These are phyloP conservation scores for Urochloa ruziziensis DNA, from an alignment of 176 grass and related monocot species.

Conservation along the genomic window DNA sequence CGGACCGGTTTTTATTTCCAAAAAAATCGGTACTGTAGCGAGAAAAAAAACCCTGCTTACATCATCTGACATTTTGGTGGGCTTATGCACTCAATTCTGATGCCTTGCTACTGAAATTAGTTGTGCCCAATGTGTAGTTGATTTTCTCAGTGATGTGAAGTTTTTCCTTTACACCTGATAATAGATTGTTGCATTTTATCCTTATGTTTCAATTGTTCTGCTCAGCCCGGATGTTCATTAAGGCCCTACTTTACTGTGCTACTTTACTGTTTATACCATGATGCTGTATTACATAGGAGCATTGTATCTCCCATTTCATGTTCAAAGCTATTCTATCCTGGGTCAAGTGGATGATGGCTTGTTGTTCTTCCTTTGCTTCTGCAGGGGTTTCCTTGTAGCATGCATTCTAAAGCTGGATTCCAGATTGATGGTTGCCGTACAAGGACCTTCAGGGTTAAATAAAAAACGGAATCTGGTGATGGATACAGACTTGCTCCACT, in stretches of 20 bases:
- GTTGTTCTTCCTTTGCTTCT: too few relatives aligned
- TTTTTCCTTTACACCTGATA: background rate
- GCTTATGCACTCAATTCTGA: background rate
- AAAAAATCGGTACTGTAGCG: too few relatives aligned
- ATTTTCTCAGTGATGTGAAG: background rate
- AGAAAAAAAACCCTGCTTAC: too few relatives aligned
- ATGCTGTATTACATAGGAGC: background rate
- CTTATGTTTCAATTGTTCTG: background rate
- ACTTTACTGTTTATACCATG: background rate
- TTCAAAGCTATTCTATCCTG: background rate
- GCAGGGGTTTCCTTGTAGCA: constrained; percentile 44
- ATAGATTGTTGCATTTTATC: background rate
- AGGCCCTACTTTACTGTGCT: background rate
- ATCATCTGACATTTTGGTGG: too few relatives aligned
- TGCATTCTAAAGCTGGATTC: constrained; percentile 39
- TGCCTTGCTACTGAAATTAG: background rate
- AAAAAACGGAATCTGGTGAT: constrained; percentile 54
- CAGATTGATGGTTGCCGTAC: constrained; percentile 26
- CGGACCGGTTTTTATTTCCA: too few relatives aligned
- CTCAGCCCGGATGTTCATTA: background rate
- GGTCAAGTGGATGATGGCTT: constrained; percentile 7
- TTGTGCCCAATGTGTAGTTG: background rate
- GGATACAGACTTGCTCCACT: constrained; percentile 60
- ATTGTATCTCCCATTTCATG: background rate
- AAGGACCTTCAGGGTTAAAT: constrained; percentile 52